Evolutionary conservation across 2,329 filamentous ascomycete species (phyloP).

Genomic region (Apiospora arundinis): DNA sequence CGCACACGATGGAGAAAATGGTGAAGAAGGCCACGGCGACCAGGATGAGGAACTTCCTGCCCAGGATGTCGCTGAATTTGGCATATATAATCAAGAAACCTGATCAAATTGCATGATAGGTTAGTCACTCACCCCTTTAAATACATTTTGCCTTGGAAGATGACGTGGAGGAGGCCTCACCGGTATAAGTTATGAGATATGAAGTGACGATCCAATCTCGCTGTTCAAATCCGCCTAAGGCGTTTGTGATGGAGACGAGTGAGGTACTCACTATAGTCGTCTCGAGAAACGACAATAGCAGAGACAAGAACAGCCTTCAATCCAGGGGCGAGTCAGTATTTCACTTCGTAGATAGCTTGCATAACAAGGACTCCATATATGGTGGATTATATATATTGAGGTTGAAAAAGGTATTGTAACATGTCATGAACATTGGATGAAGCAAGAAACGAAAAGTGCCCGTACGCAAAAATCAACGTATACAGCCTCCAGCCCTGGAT

Average conservation of each 20-base stretch:
- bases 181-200: constrained; percentile 56
- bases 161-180: constrained; percentile 32
- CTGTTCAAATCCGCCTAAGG: constrained; percentile 32
- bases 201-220: constrained; percentile 51
- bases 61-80: constrained; percentile 54
- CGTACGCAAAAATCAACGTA: constrained; percentile 27
- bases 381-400: too few species aligned
- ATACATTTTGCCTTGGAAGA: too few species aligned
- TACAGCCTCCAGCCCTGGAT: constrained; percentile 10
- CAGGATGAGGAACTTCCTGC: constrained; percentile 46
- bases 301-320: constrained; percentile 31
- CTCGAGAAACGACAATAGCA: constrained; percentile 54
- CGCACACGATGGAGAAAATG: constrained; percentile 49
- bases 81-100: constrained; percentile 49
- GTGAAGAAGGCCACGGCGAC: constrained; percentile 46
- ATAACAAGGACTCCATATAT: too few species aligned
- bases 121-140: background rate
- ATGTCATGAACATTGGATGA: background rate
- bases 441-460: too few species aligned
- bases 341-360: too few species aligned
- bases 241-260: constrained; percentile 50
- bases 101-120: background rate
- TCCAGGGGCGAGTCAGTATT: constrained; percentile 3
- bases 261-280: constrained; percentile 59
- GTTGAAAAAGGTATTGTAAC: background rate